phyloP scores from a whole-genome alignment of 768 basidiomycete genomes.

The Melanogaster broomeanus region DNA sequence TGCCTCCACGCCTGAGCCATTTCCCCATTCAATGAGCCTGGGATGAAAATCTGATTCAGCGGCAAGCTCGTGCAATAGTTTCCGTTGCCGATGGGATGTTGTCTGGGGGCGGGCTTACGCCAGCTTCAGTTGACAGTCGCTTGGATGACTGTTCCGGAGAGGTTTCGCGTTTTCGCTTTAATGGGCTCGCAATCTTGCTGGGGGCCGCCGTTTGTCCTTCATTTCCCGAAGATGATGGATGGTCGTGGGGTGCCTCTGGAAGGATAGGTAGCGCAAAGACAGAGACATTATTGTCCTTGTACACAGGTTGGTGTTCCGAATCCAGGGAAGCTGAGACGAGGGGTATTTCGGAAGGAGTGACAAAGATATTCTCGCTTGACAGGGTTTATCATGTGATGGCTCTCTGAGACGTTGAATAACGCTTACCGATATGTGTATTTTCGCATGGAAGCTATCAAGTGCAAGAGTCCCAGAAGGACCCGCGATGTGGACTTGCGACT shows the following conservation, averaged over 20 bases:
- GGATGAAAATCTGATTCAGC: conserved; percentile 29
- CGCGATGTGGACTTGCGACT: conserved; percentile 55
- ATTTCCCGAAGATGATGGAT: not conserved
- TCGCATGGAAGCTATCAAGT: conserved; percentile 72
- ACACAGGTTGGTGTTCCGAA: conserved; percentile 45
- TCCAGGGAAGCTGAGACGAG: conserved; percentile 20
- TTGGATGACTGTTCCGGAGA: conserved; percentile 43
- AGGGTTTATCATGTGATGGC: not conserved
- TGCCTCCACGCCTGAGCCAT: conserved; percentile 58
- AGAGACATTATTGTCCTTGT: conserved; percentile 61
- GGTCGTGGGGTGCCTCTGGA: not conserved
- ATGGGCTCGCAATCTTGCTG: not conserved
- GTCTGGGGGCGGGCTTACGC: not conserved
- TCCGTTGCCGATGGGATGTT: not conserved
- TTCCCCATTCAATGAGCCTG: conserved; percentile 38
- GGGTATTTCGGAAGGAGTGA: conserved; percentile 48
- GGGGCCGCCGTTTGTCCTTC: not conserved
- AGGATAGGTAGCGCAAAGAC: conserved; percentile 61
- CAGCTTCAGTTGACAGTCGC: conserved; percentile 14
- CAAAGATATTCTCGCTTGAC: conserved; percentile 50
- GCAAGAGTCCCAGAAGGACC: conserved; percentile 77
- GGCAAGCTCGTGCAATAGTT: conserved; percentile 24
- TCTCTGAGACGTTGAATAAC: not conserved
- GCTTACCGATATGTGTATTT: conserved; percentile 64
- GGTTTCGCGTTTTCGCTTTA: conserved; percentile 47